Evolutionary conservation across 192 early-diverging fungal genomes (phyloP).

Genomic region (Coemansia reversa): DNA sequence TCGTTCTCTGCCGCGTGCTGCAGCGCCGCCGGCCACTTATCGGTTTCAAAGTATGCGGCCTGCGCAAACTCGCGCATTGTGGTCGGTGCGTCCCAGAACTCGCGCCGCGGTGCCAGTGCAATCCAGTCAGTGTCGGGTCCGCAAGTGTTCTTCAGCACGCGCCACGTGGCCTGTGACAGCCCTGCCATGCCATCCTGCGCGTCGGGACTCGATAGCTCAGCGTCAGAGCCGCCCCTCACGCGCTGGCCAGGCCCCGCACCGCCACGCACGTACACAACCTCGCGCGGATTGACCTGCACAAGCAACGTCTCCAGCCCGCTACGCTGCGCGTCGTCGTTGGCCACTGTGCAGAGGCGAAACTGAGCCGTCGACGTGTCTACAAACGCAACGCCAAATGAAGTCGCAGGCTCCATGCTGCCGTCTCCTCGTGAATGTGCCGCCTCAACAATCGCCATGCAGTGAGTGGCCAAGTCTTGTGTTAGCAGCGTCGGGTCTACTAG

Average conservation of each 20-base stretch:
- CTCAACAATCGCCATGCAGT: constrained; percentile 94
- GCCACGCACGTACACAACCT: constrained; percentile 69
- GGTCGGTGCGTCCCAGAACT: constrained; percentile 56
- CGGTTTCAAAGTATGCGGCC: constrained; percentile 44
- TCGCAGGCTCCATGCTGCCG: constrained; percentile 16
- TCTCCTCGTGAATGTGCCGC: constrained; percentile 19
- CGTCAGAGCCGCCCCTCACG: constrained; percentile 2
- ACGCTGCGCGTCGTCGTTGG: constrained; percentile 82
- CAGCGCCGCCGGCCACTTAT: constrained; percentile 54
- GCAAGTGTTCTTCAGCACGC: constrained; percentile 52
- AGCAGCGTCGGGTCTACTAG: constrained; percentile 85
- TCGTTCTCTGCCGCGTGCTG: constrained; percentile 37
- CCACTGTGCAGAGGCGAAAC: constrained; percentile 72
- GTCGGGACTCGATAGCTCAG: constrained; percentile 29
- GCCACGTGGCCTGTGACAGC: constrained; percentile 52
- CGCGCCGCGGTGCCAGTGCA: constrained; percentile 40
- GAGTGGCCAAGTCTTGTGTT: constrained; percentile 88
- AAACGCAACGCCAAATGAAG: constrained; percentile 83
- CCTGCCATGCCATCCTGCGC: constrained; percentile 55
- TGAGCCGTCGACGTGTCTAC: constrained; percentile 95
- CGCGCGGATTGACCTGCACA: constrained; percentile 87
- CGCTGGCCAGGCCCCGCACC: constrained; percentile 42
- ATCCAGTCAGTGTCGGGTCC: constrained; percentile 49
- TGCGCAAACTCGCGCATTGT: constrained; percentile 33
- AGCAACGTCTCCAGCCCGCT: constrained; percentile 92